Percentiles rank a stretch among this genome's conserved stretches.
These are phyloP conservation scores for Verticillium klebahnii DNA, from an alignment of 2,329 filamentous ascomycete genomes.

Conservation along the genomic window DNA sequence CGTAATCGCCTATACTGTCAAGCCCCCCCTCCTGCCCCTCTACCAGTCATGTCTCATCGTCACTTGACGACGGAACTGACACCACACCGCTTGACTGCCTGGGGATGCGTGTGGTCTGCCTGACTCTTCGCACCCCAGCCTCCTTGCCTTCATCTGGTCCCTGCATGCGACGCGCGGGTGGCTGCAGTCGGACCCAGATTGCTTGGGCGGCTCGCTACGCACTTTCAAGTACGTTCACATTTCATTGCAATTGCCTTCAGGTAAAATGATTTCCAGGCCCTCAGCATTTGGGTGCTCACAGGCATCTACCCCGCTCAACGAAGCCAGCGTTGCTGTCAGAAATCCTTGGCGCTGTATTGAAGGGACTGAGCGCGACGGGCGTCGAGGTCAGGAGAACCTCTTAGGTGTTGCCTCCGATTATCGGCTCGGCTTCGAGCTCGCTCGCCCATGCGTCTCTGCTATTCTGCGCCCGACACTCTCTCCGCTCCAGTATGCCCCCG, in stretches of 20 bases:
- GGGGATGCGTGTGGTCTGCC: background rate
- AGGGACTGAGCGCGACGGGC: background rate
- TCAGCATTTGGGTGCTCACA: too few species aligned
- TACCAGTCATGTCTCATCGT: background rate
- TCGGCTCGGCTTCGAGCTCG: slow-evolving; percentile 1
- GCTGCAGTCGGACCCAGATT: background rate
- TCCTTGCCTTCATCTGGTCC: background rate
- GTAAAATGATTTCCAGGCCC: too few species aligned
- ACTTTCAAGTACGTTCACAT: too few species aligned
- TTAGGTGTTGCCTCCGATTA: background rate
- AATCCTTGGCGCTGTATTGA: background rate
- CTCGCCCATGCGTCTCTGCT: slow-evolving; percentile 43
- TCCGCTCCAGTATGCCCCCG: slow-evolving; percentile 89
- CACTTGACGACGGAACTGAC: background rate
- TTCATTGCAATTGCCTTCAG: too few species aligned
- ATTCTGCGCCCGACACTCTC: slow-evolving; percentile 70
- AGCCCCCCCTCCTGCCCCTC: background rate
- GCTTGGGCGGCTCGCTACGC: too few species aligned
- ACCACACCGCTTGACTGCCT: background rate
- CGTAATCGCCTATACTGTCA: background rate
- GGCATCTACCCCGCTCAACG: too few species aligned
- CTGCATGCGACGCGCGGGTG: background rate
- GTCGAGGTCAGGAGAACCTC: background rate
- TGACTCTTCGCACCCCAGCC: background rate
- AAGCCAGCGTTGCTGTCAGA: too few species aligned